These are phyloP conservation scores for Trichoderma parareesei DNA, from an alignment of 495 filamentous ascomycete genomes.

Conservation along the genomic window DNA sequence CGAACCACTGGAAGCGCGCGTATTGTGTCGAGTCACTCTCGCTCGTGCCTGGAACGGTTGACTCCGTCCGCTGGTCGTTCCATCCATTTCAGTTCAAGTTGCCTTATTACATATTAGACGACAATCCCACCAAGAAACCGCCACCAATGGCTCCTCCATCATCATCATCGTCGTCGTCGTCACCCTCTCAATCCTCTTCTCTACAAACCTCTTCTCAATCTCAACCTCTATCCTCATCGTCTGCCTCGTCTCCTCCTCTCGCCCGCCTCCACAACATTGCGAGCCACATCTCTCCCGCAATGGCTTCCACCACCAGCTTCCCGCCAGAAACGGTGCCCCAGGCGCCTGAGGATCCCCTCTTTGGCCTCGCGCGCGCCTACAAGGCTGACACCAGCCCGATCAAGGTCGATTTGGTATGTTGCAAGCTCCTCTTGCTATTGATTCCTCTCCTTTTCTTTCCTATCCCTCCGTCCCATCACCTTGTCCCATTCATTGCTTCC, in stretches of 20 bases:
- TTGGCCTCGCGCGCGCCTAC: slow-evolving; percentile 86
- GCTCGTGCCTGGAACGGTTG: too few relatives aligned
- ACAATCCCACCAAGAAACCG: not conserved
- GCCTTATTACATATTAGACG: not conserved
- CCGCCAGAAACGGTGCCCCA: slow-evolving; percentile 71
- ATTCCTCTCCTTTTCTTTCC: not conserved
- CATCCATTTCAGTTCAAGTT: not conserved
- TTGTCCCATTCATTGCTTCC: not conserved
- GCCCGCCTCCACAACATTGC: slow-evolving; percentile 39
- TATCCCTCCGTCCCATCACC: not conserved
- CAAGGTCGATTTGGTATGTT: slow-evolving; percentile 74
- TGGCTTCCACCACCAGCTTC: slow-evolving; percentile 55
- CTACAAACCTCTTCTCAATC: too few relatives aligned
- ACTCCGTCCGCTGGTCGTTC: too few relatives aligned
- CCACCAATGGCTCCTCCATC: slow-evolving; percentile 10
- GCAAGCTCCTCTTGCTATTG: not conserved
- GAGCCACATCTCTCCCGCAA: slow-evolving; percentile 29
- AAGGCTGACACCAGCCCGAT: slow-evolving; percentile 71
- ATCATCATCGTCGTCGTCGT: slow-evolving; percentile 15
- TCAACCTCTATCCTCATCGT: slow-evolving; percentile 11
- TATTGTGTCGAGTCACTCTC: too few relatives aligned
- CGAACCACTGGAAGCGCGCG: not conserved
- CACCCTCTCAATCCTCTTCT: slow-evolving; percentile 14
- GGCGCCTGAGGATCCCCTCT: slow-evolving; percentile 92
- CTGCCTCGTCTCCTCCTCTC: slow-evolving; percentile 19